Evolutionary conservation across 352 stramenopile genomes (phyloP), one percentile per base, ranked within the genome.

Genomic region (Phytophthora macrochlamydospora): DNA sequence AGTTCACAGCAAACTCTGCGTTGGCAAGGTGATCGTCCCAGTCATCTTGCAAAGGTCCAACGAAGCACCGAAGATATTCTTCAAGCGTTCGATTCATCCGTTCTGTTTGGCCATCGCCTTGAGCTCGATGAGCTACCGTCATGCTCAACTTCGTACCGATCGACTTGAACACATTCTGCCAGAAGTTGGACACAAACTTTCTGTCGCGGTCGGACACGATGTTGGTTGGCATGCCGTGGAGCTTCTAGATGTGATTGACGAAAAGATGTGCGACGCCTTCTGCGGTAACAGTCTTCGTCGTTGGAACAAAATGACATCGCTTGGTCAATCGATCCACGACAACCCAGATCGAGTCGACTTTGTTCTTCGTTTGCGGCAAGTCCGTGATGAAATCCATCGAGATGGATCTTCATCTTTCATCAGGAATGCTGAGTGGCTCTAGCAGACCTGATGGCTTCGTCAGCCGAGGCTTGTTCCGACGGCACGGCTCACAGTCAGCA

Each of bases 301-400:
- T 46, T 1, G 33, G 11, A 0, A 61, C n/a, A 7, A 61, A 65
- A 8, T 56, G 11, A 13, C 51, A 62, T 7, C 66, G 35, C 28
- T 66, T 69, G 0, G 56, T 31, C 57, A 73, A 37, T n/a, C 57
- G 29, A 32, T 71, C 63, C 3, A 67, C 33, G 18, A 67, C 56
- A 13, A 65, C 48, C 33, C 43, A 66, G 28, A 69, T 61, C 0
- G 48, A 53, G 51, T 69, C 32, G 14, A 59, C 58, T 44, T 51
- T 18, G 5, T 14, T 46, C 14, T 53, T 37, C 5, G 46, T 38
- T 9, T 33, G 5, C 4, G 46, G 46, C 30, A 53, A 53, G 33
- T 37, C 59, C 0, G 51, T 67, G 33, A 61, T 67, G 44, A 67
- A 67, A 29, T 49, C 46, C 52, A 62, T 68, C 1, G 35, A 62